These are phyloP conservation scores for Moniliella sp. DNA, from an alignment of 1,284 basidiomycete genomes.

Conservation along the genomic window DNA sequence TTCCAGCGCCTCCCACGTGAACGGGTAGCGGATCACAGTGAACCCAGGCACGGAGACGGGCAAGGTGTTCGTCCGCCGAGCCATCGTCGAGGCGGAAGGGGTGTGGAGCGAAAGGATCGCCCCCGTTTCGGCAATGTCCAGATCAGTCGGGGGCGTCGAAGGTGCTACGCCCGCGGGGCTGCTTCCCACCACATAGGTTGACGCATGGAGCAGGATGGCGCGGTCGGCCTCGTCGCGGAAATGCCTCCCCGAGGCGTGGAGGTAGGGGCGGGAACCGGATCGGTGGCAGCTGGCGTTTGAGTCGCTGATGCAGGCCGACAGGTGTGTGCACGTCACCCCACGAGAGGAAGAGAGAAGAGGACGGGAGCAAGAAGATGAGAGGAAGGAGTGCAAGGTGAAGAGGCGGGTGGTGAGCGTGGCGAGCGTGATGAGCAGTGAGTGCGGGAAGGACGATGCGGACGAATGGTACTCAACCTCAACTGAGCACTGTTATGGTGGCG, in stretches of 20 bases:
- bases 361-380: too few relatives aligned
- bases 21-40: slow-evolving; percentile 71
- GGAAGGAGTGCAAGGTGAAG: too few relatives aligned
- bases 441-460: too few relatives aligned
- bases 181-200: slow-evolving; percentile 76
- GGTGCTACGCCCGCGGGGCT: slow-evolving; percentile 51
- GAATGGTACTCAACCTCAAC: too few relatives aligned
- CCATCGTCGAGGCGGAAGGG: slow-evolving; percentile 59
- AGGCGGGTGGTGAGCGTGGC: too few relatives aligned
- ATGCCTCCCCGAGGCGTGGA: slow-evolving; percentile 35
- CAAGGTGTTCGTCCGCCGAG: slow-evolving; percentile 66
- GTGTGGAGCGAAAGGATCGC: slow-evolving; percentile 50
- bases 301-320: too few relatives aligned
- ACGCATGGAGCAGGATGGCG: slow-evolving; percentile 64
- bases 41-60: slow-evolving; percentile 75
- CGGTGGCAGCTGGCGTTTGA: too few relatives aligned
- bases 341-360: too few relatives aligned
- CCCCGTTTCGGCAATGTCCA: slow-evolving; percentile 57
- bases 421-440: too few relatives aligned
- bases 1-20: slow-evolving; percentile 84
- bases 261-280: too few relatives aligned
- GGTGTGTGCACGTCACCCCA: too few relatives aligned
- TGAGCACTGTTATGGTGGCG: too few relatives aligned
- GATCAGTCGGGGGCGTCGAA: slow-evolving; percentile 43
- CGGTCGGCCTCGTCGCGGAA: slow-evolving; percentile 70